phyloP scores from a whole-genome alignment of 2,329 filamentous ascomycete species.

The Curvularia lunata region DNA sequence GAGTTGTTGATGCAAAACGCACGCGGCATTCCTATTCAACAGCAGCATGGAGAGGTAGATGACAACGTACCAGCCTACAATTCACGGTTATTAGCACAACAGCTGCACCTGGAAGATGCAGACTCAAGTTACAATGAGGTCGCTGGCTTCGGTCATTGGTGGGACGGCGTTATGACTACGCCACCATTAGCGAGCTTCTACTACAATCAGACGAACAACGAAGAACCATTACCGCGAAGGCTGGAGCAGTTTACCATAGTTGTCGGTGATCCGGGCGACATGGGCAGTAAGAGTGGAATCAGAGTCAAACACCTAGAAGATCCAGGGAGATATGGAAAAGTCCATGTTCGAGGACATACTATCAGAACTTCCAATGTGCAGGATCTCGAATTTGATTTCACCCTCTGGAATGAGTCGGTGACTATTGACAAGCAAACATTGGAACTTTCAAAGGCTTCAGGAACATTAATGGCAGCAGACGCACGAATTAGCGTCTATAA shows the following conservation, averaged over 20 bases:
- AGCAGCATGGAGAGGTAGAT: constrained; percentile 63
- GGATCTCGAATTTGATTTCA: constrained; percentile 37
- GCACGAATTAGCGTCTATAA: constrained; percentile 1
- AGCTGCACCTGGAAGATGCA: constrained; percentile 45
- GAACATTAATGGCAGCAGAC: background rate
- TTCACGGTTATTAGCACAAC: constrained; percentile 60
- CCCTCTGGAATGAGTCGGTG: constrained; percentile 22
- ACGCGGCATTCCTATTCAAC: constrained; percentile 59
- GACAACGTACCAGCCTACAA: constrained; percentile 66
- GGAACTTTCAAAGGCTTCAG: constrained; percentile 5
- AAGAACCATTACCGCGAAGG: constrained; percentile 25
- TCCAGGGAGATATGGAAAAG: constrained; percentile 59
- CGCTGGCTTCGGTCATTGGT: constrained; percentile 23
- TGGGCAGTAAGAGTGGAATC: constrained; percentile 60
- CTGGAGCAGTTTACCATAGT: constrained; percentile 55
- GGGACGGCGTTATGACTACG: constrained; percentile 60
- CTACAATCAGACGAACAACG: constrained; percentile 38
- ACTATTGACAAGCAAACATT: constrained; percentile 34
- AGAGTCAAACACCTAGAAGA: constrained; percentile 57
- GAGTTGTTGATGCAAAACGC: constrained; percentile 61
- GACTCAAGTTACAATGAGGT: constrained; percentile 57
- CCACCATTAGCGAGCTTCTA: constrained; percentile 58
- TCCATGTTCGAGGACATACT: constrained; percentile 49
- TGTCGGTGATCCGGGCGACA: constrained; percentile 60
- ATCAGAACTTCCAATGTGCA: constrained; percentile 46